phyloP scores from a whole-genome alignment of 768 basidiomycete species.

The Amanita fuliginea region DNA sequence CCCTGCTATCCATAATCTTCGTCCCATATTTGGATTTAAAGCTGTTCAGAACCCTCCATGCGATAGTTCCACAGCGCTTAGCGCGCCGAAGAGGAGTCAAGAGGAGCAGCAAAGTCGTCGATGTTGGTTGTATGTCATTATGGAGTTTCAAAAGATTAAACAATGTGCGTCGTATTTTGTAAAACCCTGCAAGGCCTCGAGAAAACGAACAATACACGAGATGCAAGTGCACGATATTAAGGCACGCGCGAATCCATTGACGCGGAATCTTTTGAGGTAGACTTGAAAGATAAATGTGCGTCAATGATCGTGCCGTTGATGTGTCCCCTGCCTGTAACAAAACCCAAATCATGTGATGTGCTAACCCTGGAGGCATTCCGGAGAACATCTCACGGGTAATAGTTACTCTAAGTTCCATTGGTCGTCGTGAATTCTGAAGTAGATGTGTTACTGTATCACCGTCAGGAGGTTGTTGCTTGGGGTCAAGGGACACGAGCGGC shows the following conservation, averaged over 20 bases:
- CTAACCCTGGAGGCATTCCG: conserved; percentile 27
- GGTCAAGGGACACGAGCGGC: background rate
- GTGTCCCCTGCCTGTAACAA: conserved; percentile 32
- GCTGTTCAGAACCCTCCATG: conserved; percentile 27
- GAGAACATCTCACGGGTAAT: conserved; percentile 21
- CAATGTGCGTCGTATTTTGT: conserved; percentile 31
- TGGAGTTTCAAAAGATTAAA: conserved; percentile 33
- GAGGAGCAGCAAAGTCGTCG: conserved; percentile 48
- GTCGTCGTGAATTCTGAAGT: conserved; percentile 21
- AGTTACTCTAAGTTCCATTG: conserved; percentile 31
- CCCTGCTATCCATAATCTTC: conserved; percentile 41
- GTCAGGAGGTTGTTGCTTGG: background rate
- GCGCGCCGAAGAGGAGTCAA: conserved; percentile 39
- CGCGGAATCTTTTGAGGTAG: conserved; percentile 33
- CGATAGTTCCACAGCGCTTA: conserved; percentile 44
- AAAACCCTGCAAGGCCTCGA: conserved; percentile 31
- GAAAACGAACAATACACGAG: conserved; percentile 22
- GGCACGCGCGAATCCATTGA: conserved; percentile 22
- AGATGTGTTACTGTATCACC: background rate
- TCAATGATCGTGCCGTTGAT: conserved; percentile 30
- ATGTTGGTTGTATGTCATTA: conserved; percentile 40
- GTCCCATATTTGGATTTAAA: conserved; percentile 50
- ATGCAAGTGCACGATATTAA: conserved; percentile 47
- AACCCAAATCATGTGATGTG: conserved; percentile 32
- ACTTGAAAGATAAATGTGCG: conserved; percentile 34